Conservation (phyloP, 495 filamentous ascomycete species). For the Xeromyces bisporus region DNA sequence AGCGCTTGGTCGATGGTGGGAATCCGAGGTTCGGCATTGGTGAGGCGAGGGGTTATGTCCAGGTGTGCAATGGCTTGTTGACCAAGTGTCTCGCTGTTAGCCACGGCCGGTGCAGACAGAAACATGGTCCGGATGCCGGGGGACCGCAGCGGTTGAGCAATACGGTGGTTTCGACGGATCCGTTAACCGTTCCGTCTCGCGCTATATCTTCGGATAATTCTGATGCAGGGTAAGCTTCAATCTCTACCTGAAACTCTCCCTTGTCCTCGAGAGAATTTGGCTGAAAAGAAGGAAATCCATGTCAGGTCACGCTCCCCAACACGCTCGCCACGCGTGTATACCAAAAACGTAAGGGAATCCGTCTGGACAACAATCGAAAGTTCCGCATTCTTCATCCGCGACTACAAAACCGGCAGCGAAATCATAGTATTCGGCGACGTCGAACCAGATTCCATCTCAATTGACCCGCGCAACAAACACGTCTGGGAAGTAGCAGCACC, state of each 20-base stretch:
- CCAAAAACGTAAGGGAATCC: constrained; percentile 11
- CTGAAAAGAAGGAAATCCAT: not conserved
- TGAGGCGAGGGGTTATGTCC: constrained; percentile 60
- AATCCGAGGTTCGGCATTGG: constrained; percentile 64
- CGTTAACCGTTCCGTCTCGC: constrained; percentile 13
- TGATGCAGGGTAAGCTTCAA: constrained; percentile 15
- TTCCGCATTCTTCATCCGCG: constrained; percentile 80
- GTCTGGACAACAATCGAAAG: constrained; percentile 46
- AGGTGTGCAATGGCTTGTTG: constrained; percentile 63
- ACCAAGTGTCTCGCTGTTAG: constrained; percentile 66
- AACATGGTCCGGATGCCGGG: constrained; percentile 27
- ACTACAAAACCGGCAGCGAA: constrained; percentile 48
- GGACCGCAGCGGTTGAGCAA: constrained; percentile 43
- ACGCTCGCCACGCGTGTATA: constrained; percentile 11
- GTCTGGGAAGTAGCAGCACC: constrained; percentile 79
- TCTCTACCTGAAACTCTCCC: too few species aligned
- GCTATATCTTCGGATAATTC: constrained; percentile 16
- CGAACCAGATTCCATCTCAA: constrained; percentile 73
- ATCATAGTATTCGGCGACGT: constrained; percentile 91
- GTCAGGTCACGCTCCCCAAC: constrained; percentile 16
- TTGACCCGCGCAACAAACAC: constrained; percentile 56
- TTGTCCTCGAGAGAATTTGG: not conserved
- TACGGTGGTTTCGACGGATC: constrained; percentile 22
- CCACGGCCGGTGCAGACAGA: constrained; percentile 74
- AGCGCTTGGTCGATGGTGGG: constrained; percentile 74